Base-by-base conservation (phyloP, 2,329 filamentous ascomycete species). In the Fusarium miscanthi region DNA sequence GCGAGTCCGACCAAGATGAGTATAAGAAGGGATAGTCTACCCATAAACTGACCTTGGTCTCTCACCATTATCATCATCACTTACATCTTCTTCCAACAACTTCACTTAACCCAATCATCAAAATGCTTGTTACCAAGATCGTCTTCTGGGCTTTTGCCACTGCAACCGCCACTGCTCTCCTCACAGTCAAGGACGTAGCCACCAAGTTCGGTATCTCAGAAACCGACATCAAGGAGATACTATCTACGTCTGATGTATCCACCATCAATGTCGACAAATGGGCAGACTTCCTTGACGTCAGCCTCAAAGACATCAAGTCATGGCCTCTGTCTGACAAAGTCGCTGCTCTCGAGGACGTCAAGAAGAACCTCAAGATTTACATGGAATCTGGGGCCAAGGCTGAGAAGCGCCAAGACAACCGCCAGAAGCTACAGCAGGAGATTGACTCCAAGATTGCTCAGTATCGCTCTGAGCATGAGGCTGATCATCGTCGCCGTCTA, bases 121-220 rank as follows among this genome's bases (percentile, higher is more conserved):
- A n/a, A 21, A 65, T 65, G 57, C 57, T 65, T 31, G 6, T 65
- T 31, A 27, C n/a, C 11, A 65, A 65, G 35, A 41, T 53, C 27
- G 8, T 49, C 16, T 35, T 27, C 41, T 41, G 59, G 37, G 62
- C 41, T 30, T 54, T 61, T 61, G 62, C 62, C 23, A 40, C 45
- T 1, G 33, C 33, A 52, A 52, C 49, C 27, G 23, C 59, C 25
- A n/a, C 59, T n/a, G 59, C 62, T 31, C 40, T 53, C 37, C 30
- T 54, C 25, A 25, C 57, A 8, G 14, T 12, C 8, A 49, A 33
- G 23, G 42, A 65, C 7, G 14, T 61, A 25, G 57, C 48, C 25
- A 8, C 27, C 57, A 62, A 62, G 12, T n/a, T 65, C 8, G 48
- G 62, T 21, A 21, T 65, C 40, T 25, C 42, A 41, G 41, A 43